Evolutionary conservation across 2,329 filamentous ascomycete genomes (phyloP), one percentile per base, ranked within the genome.

Genomic region (Dothiorella sarmentorum): DNA sequence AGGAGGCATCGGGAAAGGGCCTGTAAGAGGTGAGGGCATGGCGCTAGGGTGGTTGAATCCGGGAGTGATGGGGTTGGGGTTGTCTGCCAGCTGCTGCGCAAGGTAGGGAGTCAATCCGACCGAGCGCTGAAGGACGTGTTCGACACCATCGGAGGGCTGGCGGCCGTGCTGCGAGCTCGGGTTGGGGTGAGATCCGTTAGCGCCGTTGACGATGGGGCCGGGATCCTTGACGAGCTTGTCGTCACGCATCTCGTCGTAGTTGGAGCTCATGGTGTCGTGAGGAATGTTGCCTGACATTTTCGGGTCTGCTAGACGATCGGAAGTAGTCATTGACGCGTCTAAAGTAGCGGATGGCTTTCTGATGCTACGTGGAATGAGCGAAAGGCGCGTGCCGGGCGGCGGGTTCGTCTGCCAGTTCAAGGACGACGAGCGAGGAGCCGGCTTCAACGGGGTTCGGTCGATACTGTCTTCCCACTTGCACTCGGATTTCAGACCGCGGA

Each of bases 11-110:
- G 51, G 3, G 38, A 37, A 42, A 24, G 45, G 43, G 1, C 33
- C 38, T 26, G 40, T 7, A 27, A 70, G 60, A 11, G 68, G 68
- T 3, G 64, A 67, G 5, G 68, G 68, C 55, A 65, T 61, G 1
- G 67, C 67, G 53, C 68, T 69, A 3, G 62, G 63, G 44, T 66
- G 61, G 33, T 61, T 60, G 55, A 59, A 51, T 20, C 61, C 18
- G 49, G 61, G 40, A 7, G 18, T 44, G 18, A 44, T 44, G 2
- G 33, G 26, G 20, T 38, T 45, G 15, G 29, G 31, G 24, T 13
- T 53, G 26, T 49, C 40, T 10, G n/a, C 42, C 15, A 42, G 17
- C 22, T 60, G 47, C 43, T 61, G 52, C 11, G 51, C n/a, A 15
- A 62, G 35, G 40, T 58, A 42, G 18, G 60, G 58, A 18, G 60